Evolutionary conservation across 2,329 filamentous ascomycete genomes (phyloP).

Genomic region (Curvularia verruculosa): DNA sequence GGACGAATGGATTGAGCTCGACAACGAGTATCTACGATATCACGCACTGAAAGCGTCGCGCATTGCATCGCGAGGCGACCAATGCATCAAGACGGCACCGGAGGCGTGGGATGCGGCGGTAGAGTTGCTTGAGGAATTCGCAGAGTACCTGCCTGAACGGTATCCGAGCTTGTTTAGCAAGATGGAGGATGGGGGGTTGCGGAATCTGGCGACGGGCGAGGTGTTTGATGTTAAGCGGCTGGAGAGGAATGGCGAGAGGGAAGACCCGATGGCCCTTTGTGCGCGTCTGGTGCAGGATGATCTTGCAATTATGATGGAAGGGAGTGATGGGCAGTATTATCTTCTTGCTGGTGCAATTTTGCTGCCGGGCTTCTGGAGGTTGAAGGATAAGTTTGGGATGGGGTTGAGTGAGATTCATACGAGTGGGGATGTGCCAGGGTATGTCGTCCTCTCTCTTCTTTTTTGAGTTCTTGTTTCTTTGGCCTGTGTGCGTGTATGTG

Average conservation of each 20-base stretch:
- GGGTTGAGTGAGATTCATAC: conserved; percentile 79
- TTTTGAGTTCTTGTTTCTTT: too few species aligned
- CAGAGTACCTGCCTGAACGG: conserved; percentile 71
- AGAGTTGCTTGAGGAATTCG: conserved; percentile 77
- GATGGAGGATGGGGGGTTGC: conserved; percentile 58
- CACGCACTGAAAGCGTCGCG: conserved; percentile 74
- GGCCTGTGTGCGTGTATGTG: background rate
- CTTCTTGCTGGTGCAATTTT: conserved; percentile 77
- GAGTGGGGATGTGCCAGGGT: conserved; percentile 73
- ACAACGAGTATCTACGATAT: conserved; percentile 76
- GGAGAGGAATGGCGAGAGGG: conserved; percentile 59
- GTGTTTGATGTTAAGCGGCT: conserved; percentile 69
- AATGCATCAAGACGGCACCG: conserved; percentile 72
- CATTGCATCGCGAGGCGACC: conserved; percentile 68
- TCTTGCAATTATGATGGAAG: conserved; percentile 82
- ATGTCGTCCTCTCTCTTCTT: background rate
- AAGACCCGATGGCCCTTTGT: conserved; percentile 79
- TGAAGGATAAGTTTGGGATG: conserved; percentile 83
- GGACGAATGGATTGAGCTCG: conserved; percentile 83
- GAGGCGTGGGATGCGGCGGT: conserved; percentile 74
- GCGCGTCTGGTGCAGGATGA: conserved; percentile 81
- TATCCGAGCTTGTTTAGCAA: conserved; percentile 77
- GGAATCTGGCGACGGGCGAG: conserved; percentile 75
- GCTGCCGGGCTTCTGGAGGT: conserved; percentile 81
- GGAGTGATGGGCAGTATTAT: conserved; percentile 77